phyloP scores from a whole-genome alignment of 257 asterid genomes.

The Nicotiana tabacum region DNA sequence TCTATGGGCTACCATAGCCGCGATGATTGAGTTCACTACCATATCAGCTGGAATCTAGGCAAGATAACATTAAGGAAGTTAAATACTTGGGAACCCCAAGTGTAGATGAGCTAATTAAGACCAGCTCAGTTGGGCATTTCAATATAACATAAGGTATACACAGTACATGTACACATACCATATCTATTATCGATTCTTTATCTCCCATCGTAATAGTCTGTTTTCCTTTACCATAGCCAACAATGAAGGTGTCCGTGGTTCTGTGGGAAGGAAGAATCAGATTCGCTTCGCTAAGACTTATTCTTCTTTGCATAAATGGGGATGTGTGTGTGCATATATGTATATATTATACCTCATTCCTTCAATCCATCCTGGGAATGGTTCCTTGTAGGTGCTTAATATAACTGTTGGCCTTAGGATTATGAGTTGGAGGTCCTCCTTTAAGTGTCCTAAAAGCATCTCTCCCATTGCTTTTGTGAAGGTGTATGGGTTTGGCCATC shows the following conservation, averaged over 20 bases:
- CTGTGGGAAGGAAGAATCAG: background rate
- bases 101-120: too few relatives aligned
- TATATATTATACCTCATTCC: background rate
- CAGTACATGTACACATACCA: too few relatives aligned
- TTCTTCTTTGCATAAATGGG: background rate
- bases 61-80: background rate
- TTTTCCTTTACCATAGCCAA: background rate
- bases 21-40: background rate
- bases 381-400: slow-evolving; percentile 1
- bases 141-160: too few relatives aligned
- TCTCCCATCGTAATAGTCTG: background rate
- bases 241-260: background rate
- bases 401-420: background rate
- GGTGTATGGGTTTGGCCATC: background rate
- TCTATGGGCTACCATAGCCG: background rate
- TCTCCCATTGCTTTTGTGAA: slow-evolving; percentile 1
- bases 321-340: background rate
- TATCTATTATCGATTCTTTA: too few relatives aligned
- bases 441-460: background rate
- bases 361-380: background rate
- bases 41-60: background rate
- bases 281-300: background rate
- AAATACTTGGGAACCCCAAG: too few relatives aligned
- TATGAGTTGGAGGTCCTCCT: background rate
- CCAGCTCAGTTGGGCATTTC: too few relatives aligned